A percentile compares a stretch with the other conserved stretches of the same genome.
Evolutionary conservation across 225 moss, liverwort and hornwort species (phyloP).

Genomic region (Pleurozium schreberi): DNA sequence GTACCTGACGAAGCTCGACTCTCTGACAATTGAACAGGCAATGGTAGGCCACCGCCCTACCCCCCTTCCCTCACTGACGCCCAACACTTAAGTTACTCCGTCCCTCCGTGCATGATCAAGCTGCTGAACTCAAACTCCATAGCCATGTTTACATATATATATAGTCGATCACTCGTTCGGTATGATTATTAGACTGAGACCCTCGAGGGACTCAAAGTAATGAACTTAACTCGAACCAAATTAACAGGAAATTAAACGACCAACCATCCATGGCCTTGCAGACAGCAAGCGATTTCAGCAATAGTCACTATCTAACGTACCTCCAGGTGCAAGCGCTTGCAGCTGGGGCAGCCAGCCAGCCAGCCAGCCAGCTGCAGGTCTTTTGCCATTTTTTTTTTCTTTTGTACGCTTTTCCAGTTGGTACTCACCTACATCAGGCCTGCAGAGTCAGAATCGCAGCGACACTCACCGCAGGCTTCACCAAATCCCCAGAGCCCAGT

Average conservation of each 20-base stretch:
- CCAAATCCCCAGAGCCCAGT: neutral
- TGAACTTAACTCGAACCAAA: neutral
- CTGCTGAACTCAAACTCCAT: neutral
- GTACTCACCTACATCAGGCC: conserved; percentile 2
- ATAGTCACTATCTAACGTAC: neutral
- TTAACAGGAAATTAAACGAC: neutral
- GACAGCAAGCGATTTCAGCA: neutral
- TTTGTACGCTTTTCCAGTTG: neutral
- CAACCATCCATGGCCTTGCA: neutral
- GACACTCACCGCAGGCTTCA: neutral
- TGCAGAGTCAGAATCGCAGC: neutral
- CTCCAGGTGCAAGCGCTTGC: neutral
- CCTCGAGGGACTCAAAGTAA: neutral
- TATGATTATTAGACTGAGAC: neutral
- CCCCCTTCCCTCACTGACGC: neutral
- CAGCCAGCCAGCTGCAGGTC: neutral
- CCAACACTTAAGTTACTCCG: neutral
- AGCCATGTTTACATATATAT: neutral
- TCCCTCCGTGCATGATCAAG: neutral
- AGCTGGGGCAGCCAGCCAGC: too few relatives aligned
- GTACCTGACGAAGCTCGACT: conserved; percentile 6
- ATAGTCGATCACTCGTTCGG: neutral
- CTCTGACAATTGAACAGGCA: conserved; percentile 13
- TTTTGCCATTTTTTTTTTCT: neutral
- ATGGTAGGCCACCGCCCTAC: conserved; percentile 8